A percentile compares a stretch with the other conserved stretches of the same genome.
Conservation (phyloP, 305 asterid species). For the Fraxinus paxiana region DNA sequence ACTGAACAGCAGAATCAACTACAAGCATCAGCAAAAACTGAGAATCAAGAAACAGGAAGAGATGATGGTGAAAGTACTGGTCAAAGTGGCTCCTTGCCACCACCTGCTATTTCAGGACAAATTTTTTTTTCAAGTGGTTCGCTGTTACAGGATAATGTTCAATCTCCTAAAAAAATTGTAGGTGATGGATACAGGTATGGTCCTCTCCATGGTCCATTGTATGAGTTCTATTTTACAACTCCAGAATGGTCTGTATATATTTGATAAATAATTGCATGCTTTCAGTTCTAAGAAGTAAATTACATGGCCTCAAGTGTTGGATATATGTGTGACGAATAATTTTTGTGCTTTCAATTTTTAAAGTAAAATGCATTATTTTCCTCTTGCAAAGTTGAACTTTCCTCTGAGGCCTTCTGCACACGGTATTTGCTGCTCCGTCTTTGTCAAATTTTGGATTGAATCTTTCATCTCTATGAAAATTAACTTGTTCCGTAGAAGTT, state of each 20-base stretch:
- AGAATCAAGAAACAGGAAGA: constrained; percentile 46
- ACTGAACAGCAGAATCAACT: constrained; percentile 40
- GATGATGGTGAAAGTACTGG: constrained; percentile 42
- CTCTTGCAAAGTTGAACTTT: neutral
- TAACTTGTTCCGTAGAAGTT: neutral
- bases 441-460: neutral
- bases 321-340: neutral
- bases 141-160: constrained; percentile 44
- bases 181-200: constrained; percentile 78
- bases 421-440: neutral
- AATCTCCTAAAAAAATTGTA: constrained; percentile 51
- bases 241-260: neutral
- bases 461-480: neutral
- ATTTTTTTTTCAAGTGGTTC: constrained; percentile 51
- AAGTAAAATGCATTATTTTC: neutral
- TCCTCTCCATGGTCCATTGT: neutral
- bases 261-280: neutral
- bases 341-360: neutral
- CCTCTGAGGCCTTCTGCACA: neutral
- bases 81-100: constrained; percentile 46
- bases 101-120: constrained; percentile 50
- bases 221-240: neutral
- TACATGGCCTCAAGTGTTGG: neutral
- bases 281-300: neutral
- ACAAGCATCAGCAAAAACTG: constrained; percentile 25